phyloP scores from a whole-genome alignment of 2,329 filamentous ascomycete genomes.

The Endothia cerciana region DNA sequence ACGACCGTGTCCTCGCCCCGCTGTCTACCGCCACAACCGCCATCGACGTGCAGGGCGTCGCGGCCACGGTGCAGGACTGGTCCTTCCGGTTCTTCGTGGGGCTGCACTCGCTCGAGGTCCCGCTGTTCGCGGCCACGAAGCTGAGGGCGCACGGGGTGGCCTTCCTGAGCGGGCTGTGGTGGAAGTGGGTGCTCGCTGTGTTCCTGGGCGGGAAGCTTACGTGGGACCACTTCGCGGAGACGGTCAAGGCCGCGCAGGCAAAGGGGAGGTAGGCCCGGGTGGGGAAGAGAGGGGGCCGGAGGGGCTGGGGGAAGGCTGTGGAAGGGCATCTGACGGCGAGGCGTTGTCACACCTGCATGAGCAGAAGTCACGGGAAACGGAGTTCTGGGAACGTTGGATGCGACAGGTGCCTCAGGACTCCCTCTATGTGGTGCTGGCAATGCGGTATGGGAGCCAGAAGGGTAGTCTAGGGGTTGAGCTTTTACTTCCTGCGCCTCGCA shows the following conservation, averaged over 20 bases:
- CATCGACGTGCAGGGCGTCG: not conserved
- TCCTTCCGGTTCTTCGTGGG: not conserved
- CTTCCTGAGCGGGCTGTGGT: constrained; percentile 22
- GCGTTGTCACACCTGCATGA: too few species aligned
- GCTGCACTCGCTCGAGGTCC: constrained; percentile 19
- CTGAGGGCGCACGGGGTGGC: constrained; percentile 24
- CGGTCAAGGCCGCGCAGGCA: constrained; percentile 3
- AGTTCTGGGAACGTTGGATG: too few species aligned
- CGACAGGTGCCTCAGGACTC: too few species aligned
- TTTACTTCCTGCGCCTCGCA: too few species aligned
- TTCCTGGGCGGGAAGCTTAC: not conserved
- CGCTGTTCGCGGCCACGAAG: constrained; percentile 22
- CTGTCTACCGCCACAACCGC: not conserved
- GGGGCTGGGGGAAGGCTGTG: too few species aligned
- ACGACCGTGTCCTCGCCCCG: constrained; percentile 16
- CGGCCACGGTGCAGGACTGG: constrained; percentile 16
- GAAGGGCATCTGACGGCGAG: too few species aligned
- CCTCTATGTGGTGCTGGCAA: too few species aligned
- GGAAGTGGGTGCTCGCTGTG: constrained; percentile 17
- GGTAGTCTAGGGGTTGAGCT: too few species aligned
- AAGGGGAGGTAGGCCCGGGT: not conserved
- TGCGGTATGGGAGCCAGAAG: too few species aligned
- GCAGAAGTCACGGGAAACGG: too few species aligned
- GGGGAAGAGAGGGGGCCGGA: too few species aligned
- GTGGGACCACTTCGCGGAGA: constrained; percentile 20